Conservation (phyloP, 139 green algal species). For the Volvox reticuliferus region DNA sequence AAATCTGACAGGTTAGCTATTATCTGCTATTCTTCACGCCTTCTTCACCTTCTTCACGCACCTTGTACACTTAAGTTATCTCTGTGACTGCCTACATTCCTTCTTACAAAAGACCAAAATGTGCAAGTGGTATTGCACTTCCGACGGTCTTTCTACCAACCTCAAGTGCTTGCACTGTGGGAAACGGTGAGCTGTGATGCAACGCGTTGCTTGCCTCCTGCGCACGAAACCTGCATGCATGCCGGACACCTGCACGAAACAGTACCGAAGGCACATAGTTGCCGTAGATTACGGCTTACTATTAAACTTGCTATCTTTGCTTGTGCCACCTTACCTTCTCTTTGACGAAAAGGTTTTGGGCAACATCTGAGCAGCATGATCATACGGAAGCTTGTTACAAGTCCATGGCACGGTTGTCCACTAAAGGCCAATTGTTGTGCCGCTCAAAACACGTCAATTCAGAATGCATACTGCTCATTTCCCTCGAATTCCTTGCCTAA, state of each 20-base stretch:
- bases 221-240: too few species aligned
- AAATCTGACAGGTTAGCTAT: neutral
- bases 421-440: neutral
- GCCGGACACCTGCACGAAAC: too few species aligned
- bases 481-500: neutral
- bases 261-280: too few species aligned
- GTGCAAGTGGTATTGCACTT: conserved; percentile 38
- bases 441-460: neutral
- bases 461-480: neutral
- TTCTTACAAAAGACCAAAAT: conserved; percentile 37
- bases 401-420: neutral
- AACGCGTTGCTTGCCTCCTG: too few species aligned
- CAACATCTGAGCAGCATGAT: neutral
- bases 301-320: neutral
- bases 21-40: neutral
- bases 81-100: neutral
- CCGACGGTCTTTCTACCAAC: conserved; percentile 23
- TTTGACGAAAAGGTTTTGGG: neutral
- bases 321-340: neutral
- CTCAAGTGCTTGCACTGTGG: conserved; percentile 36
- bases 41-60: neutral
- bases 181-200: neutral
- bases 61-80: too few species aligned
- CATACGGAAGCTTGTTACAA: neutral
- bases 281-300: neutral